Percentiles rank a stretch among this genome's conserved stretches.
Conservation (phyloP, 179 eudicot genomes). For the Heliamphora pulchella region DNA sequence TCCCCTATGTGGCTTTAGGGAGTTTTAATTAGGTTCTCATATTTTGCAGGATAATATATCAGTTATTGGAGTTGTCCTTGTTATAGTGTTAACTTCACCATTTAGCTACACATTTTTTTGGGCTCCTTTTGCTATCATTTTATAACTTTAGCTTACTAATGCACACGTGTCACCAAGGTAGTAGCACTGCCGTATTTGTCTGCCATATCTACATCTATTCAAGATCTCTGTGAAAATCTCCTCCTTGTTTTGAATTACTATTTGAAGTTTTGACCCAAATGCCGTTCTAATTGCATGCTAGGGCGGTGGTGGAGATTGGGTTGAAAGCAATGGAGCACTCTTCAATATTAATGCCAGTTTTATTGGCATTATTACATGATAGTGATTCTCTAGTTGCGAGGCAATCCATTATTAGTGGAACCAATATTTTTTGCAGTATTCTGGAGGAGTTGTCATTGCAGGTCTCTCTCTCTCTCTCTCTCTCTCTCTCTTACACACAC, state of each 20-base stretch:
- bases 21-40: neutral
- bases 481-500: no score
- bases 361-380: conserved; percentile 50
- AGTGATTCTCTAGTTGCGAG: conserved; percentile 44
- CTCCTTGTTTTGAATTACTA: neutral
- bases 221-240: neutral
- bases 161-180: neutral
- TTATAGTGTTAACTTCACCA: neutral
- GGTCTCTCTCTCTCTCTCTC: conserved; percentile 40
- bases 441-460: conserved; percentile 67
- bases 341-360: conserved; percentile 44
- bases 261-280: neutral
- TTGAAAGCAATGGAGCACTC: conserved; percentile 51
- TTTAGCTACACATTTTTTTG: neutral
- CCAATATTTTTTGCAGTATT: conserved; percentile 49
- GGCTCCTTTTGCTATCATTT: neutral
- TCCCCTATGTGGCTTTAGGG: neutral
- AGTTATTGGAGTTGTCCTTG: neutral
- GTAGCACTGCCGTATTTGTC: neutral
- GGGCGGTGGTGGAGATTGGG: conserved; percentile 68
- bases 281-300: conserved; percentile 28
- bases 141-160: neutral
- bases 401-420: conserved; percentile 60
- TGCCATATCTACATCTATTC: conserved; percentile 1
- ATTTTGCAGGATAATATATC: neutral